phyloP scores from a whole-genome alignment of 805 yeast species.

The Ogataea glucozyma region DNA sequence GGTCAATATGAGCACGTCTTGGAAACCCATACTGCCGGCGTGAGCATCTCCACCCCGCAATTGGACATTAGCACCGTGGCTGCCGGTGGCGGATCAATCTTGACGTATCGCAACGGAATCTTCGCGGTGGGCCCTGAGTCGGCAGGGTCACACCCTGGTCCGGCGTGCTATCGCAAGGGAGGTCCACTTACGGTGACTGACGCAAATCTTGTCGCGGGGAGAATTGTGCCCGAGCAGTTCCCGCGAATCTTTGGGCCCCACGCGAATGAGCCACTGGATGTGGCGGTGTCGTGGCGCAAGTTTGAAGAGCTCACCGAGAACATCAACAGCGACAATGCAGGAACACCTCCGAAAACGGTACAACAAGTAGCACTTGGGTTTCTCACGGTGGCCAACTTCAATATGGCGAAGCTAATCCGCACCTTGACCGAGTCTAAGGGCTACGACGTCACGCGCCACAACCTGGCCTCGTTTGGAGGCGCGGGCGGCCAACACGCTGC shows the following conservation, averaged over 20 bases:
- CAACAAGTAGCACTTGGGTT: constrained; percentile 77
- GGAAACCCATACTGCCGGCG: constrained; percentile 35
- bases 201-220: constrained; percentile 70
- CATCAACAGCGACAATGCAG: constrained; percentile 46
- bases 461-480: constrained; percentile 79
- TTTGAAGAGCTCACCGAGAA: constrained; percentile 52
- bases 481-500: constrained; percentile 88
- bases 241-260: constrained; percentile 82
- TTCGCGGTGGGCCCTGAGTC: constrained; percentile 82
- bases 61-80: constrained; percentile 33
- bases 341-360: constrained; percentile 41
- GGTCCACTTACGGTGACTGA: constrained; percentile 82
- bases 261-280: constrained; percentile 65
- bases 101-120: constrained; percentile 63
- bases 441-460: constrained; percentile 57
- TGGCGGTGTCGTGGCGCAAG: constrained; percentile 46
- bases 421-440: constrained; percentile 80
- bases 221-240: constrained; percentile 66
- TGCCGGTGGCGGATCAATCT: constrained; percentile 56
- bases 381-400: constrained; percentile 73
- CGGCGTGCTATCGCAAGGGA: constrained; percentile 77
- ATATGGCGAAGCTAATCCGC: constrained; percentile 82
- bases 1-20: constrained; percentile 32
- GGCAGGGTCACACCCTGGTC: constrained; percentile 84
- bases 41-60: constrained; percentile 37